Conservation (phyloP, 768 basidiomycete genomes). For the Suillus subalutaceus region DNA sequence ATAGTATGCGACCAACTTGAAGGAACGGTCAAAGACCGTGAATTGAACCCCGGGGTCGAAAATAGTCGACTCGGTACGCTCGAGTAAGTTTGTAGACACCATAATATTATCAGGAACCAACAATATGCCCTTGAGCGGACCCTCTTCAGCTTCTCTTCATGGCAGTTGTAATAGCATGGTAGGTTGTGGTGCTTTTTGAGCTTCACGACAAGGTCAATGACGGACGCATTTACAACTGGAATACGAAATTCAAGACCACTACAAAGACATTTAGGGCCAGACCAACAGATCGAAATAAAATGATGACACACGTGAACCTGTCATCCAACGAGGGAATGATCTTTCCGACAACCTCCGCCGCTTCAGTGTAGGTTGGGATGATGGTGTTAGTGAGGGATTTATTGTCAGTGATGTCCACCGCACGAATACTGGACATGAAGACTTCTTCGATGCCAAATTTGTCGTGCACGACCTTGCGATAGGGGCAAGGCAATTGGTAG, state of each 20-base stretch:
- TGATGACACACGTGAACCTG: too few relatives aligned
- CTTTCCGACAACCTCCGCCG: too few relatives aligned
- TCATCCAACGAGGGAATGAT: too few relatives aligned
- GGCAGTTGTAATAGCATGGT: conserved; percentile 77
- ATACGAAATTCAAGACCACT: conserved; percentile 68
- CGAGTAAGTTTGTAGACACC: conserved; percentile 88
- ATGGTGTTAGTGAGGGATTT: too few relatives aligned
- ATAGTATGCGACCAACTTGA: conserved; percentile 92
- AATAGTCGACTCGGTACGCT: conserved; percentile 71
- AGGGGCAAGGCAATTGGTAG: too few relatives aligned
- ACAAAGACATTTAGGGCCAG: too few relatives aligned
- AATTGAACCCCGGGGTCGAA: conserved; percentile 92
- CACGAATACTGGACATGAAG: too few relatives aligned
- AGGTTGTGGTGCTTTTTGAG: conserved; percentile 77
- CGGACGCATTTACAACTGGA: conserved; percentile 89
- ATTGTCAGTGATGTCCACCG: too few relatives aligned
- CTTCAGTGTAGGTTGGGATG: too few relatives aligned
- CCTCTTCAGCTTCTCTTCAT: conserved; percentile 75
- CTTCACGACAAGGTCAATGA: conserved; percentile 91
- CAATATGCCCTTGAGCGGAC: conserved; percentile 68
- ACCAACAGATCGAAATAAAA: too few relatives aligned
- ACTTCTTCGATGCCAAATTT: too few relatives aligned
- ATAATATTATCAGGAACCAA: conserved; percentile 62
- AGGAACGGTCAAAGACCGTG: conserved; percentile 84
- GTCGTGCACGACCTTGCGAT: too few relatives aligned